These are phyloP conservation scores for Cyclocybe aegerita DNA, from an alignment of 768 basidiomycete species.

Conservation along the genomic window DNA sequence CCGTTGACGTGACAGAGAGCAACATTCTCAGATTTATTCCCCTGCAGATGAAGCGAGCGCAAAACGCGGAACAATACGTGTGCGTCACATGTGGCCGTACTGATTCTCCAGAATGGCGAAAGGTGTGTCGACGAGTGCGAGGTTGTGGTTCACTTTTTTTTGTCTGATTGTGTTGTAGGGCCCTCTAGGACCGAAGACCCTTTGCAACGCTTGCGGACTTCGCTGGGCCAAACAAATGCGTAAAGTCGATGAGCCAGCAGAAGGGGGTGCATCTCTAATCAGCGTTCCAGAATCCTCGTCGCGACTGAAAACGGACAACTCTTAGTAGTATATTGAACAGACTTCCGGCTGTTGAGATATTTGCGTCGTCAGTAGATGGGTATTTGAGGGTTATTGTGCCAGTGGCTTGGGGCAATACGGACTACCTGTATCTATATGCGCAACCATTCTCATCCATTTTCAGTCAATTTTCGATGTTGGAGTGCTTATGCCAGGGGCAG, in stretches of 20 bases:
- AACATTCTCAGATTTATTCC: not conserved
- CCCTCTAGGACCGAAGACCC: constrained; percentile 92
- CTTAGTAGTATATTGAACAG: not conserved
- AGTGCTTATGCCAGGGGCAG: no score
- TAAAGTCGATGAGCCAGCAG: constrained; percentile 34
- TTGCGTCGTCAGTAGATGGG: no score
- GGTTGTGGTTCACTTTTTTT: constrained; percentile 2
- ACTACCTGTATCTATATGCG: no score
- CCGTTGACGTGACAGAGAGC: not conserved
- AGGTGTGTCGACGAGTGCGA: constrained; percentile 40
- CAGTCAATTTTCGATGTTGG: no score
- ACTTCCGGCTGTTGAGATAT: no score
- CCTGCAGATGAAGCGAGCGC: constrained; percentile 44
- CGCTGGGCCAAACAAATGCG: constrained; percentile 82
- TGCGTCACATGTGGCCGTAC: constrained; percentile 93
- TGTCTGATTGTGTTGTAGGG: constrained; percentile 48
- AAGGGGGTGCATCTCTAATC: constrained; percentile 5
- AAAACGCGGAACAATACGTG: constrained; percentile 68
- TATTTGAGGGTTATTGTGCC: no score
- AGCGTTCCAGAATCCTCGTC: not conserved
- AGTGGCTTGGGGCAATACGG: no score
- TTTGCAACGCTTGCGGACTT: constrained; percentile 95
- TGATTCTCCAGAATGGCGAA: constrained; percentile 97
- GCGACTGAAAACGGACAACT: not conserved
- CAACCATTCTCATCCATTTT: no score